A percentile compares a stretch with the other conserved stretches of the same genome.
Conservation (phyloP, 2,329 filamentous ascomycete genomes). For the Xylariaceae sp. region DNA sequence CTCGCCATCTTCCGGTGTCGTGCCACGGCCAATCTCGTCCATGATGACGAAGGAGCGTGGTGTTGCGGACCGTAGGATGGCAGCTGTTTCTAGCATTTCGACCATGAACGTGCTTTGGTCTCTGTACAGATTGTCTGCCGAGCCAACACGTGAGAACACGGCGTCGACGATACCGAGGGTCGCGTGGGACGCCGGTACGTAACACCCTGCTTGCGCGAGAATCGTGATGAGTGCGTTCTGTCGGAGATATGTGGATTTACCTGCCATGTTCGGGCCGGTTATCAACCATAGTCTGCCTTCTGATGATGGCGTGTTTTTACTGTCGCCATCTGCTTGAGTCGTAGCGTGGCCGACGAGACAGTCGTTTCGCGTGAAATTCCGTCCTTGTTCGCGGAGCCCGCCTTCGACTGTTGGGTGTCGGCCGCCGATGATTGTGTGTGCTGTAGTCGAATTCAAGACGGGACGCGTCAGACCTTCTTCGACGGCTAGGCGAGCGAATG, state of each 20-base stretch:
- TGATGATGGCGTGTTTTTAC: conserved; percentile 52
- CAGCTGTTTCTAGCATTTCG: conserved; percentile 95
- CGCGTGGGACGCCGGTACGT: conserved; percentile 83
- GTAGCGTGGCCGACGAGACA: conserved; percentile 78
- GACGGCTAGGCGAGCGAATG: conserved; percentile 73
- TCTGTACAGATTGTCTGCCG: conserved; percentile 88
- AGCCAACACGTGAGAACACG: conserved; percentile 89
- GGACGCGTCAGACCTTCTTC: conserved; percentile 74
- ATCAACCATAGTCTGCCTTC: conserved; percentile 62
- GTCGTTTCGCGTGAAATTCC: conserved; percentile 81
- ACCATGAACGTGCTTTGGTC: conserved; percentile 99
- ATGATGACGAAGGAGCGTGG: conserved; percentile 88
- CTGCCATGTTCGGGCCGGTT: conserved; percentile 95
- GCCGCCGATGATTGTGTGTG: conserved; percentile 76
- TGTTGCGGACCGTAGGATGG: conserved; percentile 83
- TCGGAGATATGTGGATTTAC: conserved; percentile 91
- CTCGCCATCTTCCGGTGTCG: conserved; percentile 85
- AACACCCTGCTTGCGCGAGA: conserved; percentile 86
- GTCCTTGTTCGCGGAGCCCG: conserved; percentile 73
- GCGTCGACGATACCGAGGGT: conserved; percentile 91
- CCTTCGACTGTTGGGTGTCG: conserved; percentile 90
- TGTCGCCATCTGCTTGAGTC: conserved; percentile 62
- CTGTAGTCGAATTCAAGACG: conserved; percentile 53
- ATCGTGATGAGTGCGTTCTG: conserved; percentile 95
- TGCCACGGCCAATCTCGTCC: conserved; percentile 95